Evolutionary conservation across 331 rosid genomes (phyloP).

Genomic region (Prunus yedoensis): DNA sequence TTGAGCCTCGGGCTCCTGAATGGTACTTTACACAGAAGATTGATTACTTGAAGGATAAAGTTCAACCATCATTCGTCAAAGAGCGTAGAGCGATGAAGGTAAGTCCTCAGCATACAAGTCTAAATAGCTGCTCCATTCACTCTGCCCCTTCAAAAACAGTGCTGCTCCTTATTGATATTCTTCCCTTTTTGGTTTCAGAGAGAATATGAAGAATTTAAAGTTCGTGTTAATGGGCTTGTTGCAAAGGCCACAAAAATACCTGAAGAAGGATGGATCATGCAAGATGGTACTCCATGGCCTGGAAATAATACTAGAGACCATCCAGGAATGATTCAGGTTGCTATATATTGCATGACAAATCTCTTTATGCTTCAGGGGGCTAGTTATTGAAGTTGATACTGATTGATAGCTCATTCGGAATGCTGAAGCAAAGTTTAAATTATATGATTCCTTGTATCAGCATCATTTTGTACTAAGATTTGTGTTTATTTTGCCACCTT

Average conservation of each 20-base stretch:
- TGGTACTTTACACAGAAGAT: slow-evolving; percentile 92
- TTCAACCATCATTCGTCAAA: slow-evolving; percentile 91
- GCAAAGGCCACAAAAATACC: slow-evolving; percentile 88
- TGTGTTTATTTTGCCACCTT: slow-evolving; percentile 16
- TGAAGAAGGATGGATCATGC: slow-evolving; percentile 99
- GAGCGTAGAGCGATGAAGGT: slow-evolving; percentile 99
- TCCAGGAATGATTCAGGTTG: slow-evolving; percentile 99
- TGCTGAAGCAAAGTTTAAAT: background rate
- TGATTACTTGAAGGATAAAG: slow-evolving; percentile 96
- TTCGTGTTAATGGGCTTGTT: slow-evolving; percentile 85
- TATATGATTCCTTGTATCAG: slow-evolving; percentile 10
- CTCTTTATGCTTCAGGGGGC: slow-evolving; percentile 18
- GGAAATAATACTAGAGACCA: slow-evolving; percentile 99
- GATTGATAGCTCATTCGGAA: background rate
- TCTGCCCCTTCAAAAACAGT: background rate
- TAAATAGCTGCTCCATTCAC: background rate
- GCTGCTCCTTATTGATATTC: slow-evolving; percentile 6
- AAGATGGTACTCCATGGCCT: slow-evolving; percentile 99
- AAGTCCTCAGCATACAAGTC: slow-evolving; percentile 19
- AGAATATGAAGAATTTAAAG: slow-evolving; percentile 95
- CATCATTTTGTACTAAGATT: background rate
- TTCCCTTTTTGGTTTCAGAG: slow-evolving; percentile 51
- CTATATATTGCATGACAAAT: slow-evolving; percentile 23
- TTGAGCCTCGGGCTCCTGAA: slow-evolving; percentile 98
- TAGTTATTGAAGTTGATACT: background rate